phyloP scores from a whole-genome alignment of 2,329 filamentous ascomycete genomes.

The Penicillium sumatraense region DNA sequence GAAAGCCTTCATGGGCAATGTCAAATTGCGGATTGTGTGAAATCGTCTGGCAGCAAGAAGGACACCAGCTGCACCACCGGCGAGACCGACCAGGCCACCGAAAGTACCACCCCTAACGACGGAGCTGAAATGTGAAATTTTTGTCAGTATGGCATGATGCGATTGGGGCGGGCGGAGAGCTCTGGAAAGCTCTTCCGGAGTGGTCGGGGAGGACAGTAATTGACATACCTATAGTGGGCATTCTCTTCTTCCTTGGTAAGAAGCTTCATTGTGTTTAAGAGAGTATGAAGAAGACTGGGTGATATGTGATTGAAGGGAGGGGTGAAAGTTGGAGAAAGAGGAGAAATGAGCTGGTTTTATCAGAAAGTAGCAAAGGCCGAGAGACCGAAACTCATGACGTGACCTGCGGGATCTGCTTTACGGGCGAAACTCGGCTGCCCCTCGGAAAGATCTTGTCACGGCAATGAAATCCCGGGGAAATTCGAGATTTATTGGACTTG shows the following conservation, averaged over 20 bases:
- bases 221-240: slow-evolving; percentile 73
- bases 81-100: slow-evolving; percentile 72
- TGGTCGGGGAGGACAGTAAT: background rate
- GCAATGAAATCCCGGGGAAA: background rate
- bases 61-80: slow-evolving; percentile 70
- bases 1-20: slow-evolving; percentile 88
- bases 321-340: background rate
- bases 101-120: slow-evolving; percentile 79
- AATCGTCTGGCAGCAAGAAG: slow-evolving; percentile 71
- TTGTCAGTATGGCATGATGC: slow-evolving; percentile 21
- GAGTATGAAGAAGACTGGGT: background rate
- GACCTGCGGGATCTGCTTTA: slow-evolving; percentile 31
- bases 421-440: slow-evolving; percentile 13
- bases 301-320: background rate
- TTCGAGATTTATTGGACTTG: background rate
- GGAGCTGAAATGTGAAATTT: slow-evolving; percentile 47
- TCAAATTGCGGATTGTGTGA: slow-evolving; percentile 77
- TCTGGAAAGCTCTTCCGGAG: background rate
- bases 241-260: slow-evolving; percentile 91
- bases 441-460: slow-evolving; percentile 13
- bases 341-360: slow-evolving; percentile 7
- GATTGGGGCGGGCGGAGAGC: background rate
- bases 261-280: slow-evolving; percentile 76
- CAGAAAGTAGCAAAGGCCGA: slow-evolving; percentile 28
- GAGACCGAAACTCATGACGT: slow-evolving; percentile 29